Base-by-base conservation (phyloP, 345 rosid genomes). In the Microcos paniculata region DNA sequence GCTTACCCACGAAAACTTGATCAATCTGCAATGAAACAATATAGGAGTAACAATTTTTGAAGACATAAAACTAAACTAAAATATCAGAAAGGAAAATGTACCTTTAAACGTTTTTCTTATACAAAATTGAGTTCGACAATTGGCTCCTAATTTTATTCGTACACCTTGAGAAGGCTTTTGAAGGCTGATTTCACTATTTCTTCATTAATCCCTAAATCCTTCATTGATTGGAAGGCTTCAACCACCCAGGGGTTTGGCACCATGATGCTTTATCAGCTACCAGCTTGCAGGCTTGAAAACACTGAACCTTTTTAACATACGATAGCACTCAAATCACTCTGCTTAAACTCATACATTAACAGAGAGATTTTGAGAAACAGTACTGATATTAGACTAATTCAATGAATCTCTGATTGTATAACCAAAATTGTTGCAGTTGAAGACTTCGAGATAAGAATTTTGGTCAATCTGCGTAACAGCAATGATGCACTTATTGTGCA, bases 81-180 rank as follows among this genome's bases (percentile, higher is more conserved):
- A 65, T 15, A 26, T 53, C 33, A 75, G 23, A 40, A 24, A 9
- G 24, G 42, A 65, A 73, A 77, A 66, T 73, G 71, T 71, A 93
- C 99, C 94, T 87, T 70, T n/a, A n/a, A n/a, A 57, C 73, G 42
- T 9, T 96, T 97, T 71, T 93, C 91, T 23, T 74, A 82, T 0
- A 93, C 99, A 40, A 93, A 96, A 68, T 91, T 91, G 73, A 92
- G 98, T 43, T 80, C 91, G 52, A 91, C 97, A 59, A 96, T 94
- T 19, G 88, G 80, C 45, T 85, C 92, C 97, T 97, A 93, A 21
- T 96, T 94, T 56, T 81, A 92, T 1, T 96, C 98, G 72, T 92
- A 96, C 23, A 94, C 14, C 67, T 58, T 66, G 13, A 92, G 74
- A 59, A 94, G 97, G 18, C 73, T 87, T 76, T 94, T 94, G 58